Evolutionary conservation across 768 basidiomycete species (phyloP).

Genomic region (Macrolepiota dolichaula): DNA sequence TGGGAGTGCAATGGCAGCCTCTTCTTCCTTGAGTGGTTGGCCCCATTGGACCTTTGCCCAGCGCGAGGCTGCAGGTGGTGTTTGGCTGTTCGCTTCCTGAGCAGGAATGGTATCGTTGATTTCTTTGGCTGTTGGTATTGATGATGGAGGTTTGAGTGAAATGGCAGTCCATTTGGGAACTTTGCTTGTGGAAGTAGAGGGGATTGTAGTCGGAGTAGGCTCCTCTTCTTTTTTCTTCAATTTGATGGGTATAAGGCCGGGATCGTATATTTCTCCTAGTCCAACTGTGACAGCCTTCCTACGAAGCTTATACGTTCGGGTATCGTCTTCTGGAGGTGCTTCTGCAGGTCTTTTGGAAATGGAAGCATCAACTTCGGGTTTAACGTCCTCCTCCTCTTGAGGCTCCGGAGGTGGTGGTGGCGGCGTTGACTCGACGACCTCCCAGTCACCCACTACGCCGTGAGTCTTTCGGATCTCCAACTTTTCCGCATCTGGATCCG

Average conservation of each 20-base stretch:
- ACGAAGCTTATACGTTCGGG: slow-evolving; percentile 62
- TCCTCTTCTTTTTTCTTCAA: slow-evolving; percentile 53
- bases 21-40: slow-evolving; percentile 16
- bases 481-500: slow-evolving; percentile 72
- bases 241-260: slow-evolving; percentile 64
- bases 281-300: slow-evolving; percentile 59
- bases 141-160: slow-evolving; percentile 16
- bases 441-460: slow-evolving; percentile 78
- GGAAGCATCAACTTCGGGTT: slow-evolving; percentile 34
- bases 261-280: slow-evolving; percentile 81
- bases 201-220: slow-evolving; percentile 9
- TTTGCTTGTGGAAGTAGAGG: slow-evolving; percentile 5
- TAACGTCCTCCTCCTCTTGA: slow-evolving; percentile 24
- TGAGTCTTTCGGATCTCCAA: slow-evolving; percentile 55
- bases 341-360: slow-evolving; percentile 14
- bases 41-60: slow-evolving; percentile 33
- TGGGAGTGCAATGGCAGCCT: neutral
- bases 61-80: slow-evolving; percentile 18
- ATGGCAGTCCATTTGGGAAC: slow-evolving; percentile 21
- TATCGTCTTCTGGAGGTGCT: slow-evolving; percentile 46
- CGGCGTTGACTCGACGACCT: slow-evolving; percentile 44
- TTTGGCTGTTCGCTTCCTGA: slow-evolving; percentile 2
- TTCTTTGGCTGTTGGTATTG: neutral
- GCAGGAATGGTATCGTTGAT: neutral
- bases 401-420: slow-evolving; percentile 17